These are phyloP conservation scores for Alternaria tenuissima DNA, from an alignment of 2,329 filamentous ascomycete species.

Conservation along the genomic window DNA sequence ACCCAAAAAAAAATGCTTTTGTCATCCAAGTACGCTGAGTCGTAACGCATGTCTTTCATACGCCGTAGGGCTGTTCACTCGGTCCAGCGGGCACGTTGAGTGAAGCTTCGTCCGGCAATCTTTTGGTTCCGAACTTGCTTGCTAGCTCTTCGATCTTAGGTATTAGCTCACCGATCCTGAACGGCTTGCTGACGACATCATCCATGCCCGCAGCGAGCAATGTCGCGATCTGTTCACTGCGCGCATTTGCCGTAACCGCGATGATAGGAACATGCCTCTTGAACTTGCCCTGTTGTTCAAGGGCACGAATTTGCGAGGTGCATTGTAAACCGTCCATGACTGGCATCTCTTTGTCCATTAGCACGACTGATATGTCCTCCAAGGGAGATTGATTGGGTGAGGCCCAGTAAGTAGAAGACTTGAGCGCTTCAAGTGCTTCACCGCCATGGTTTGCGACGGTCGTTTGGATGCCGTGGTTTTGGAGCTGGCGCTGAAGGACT, in stretches of 20 bases:
- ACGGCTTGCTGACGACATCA: slow-evolving; percentile 61
- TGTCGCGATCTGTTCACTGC: slow-evolving; percentile 52
- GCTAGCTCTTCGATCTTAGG: slow-evolving; percentile 61
- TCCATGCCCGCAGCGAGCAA: slow-evolving; percentile 54
- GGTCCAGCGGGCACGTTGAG: neutral
- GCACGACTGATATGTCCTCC: slow-evolving; percentile 42
- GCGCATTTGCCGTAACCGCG: slow-evolving; percentile 53
- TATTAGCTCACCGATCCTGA: slow-evolving; percentile 59
- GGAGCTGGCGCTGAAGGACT: slow-evolving; percentile 60
- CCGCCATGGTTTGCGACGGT: slow-evolving; percentile 60
- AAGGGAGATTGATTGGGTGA: slow-evolving; percentile 27
- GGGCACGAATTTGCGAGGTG: slow-evolving; percentile 48
- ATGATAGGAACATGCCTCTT: slow-evolving; percentile 52
- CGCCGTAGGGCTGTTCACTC: neutral
- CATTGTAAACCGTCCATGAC: slow-evolving; percentile 53
- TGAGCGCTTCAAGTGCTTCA: slow-evolving; percentile 57
- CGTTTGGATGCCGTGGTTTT: slow-evolving; percentile 57
- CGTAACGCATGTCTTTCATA: neutral
- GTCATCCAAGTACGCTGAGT: neutral
- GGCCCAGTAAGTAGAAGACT: slow-evolving; percentile 54
- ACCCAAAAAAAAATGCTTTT: neutral
- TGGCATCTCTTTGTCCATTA: slow-evolving; percentile 55
- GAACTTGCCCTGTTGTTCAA: slow-evolving; percentile 47
- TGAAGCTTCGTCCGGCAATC: neutral
- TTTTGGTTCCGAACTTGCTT: slow-evolving; percentile 19